Conservation (phyloP, 176 grass and related monocot genomes). For the Canna indica region DNA sequence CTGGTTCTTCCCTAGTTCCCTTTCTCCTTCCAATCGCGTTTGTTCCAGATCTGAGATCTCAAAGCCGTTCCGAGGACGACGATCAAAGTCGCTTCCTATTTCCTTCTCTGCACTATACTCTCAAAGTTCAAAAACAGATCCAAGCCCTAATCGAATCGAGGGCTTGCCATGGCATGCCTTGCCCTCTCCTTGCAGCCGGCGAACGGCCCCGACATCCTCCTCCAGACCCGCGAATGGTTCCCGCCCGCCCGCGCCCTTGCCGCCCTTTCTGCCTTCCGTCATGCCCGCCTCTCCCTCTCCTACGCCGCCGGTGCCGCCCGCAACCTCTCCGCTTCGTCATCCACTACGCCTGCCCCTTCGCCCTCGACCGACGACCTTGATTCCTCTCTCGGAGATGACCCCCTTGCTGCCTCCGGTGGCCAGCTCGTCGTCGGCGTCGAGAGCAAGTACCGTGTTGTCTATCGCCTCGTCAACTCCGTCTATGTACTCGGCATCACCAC, state of each 20-base stretch:
- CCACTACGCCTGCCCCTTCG: neutral
- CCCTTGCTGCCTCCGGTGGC: conserved; percentile 64
- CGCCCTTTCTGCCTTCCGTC: conserved; percentile 85
- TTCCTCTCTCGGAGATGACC: conserved; percentile 75
- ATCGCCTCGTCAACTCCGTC: conserved; percentile 93
- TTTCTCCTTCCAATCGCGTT: neutral
- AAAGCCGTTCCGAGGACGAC: neutral
- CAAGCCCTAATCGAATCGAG: neutral
- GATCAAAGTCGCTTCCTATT: neutral
- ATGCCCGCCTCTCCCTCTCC: conserved; percentile 65
- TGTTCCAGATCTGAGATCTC: neutral
- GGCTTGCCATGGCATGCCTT: conserved; percentile 66
- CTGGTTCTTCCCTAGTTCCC: neutral
- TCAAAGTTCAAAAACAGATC: neutral
- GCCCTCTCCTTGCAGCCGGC: conserved; percentile 87
- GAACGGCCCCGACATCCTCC: conserved; percentile 84
- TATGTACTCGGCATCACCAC: conserved; percentile 93
- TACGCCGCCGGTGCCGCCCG: conserved; percentile 50
- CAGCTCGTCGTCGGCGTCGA: conserved; percentile 94
- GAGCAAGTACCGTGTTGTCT: conserved; percentile 91
- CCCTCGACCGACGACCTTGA: conserved; percentile 38
- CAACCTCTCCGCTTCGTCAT: conserved; percentile 22
- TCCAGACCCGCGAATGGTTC: conserved; percentile 96
- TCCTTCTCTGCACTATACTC: neutral
- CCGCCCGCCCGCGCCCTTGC: conserved; percentile 90